Percentiles rank a stretch among this genome's conserved stretches.
phyloP scores from a whole-genome alignment of 768 basidiomycete genomes.

The Mycena filopes region DNA sequence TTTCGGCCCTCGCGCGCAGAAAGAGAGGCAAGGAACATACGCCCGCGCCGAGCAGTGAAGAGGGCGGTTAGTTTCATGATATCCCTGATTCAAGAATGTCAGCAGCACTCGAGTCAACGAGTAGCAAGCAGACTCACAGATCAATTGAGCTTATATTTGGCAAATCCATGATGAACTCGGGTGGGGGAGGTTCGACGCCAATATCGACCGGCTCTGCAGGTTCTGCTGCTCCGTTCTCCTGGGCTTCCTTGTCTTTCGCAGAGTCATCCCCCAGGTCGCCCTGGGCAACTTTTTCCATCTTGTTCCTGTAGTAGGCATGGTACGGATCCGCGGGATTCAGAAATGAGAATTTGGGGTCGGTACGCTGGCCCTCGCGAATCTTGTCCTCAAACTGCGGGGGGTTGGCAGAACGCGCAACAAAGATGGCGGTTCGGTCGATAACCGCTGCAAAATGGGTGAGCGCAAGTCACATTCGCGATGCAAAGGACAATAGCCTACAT shows the following conservation, averaged over 20 bases:
- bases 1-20: conserved; percentile 92
- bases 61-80: conserved; percentile 96
- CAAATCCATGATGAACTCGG: conserved; percentile 87
- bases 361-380: conserved; percentile 95
- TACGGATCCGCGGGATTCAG: conserved; percentile 97
- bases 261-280: conserved; percentile 79
- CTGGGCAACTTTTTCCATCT: conserved; percentile 82
- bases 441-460: conserved; percentile 65
- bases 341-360: conserved; percentile 98
- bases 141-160: conserved; percentile 91
- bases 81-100: conserved; percentile 63
- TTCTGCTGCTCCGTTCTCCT: conserved; percentile 45
- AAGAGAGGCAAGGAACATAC: conserved; percentile 84
- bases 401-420: conserved; percentile 93
- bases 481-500: conserved; percentile 63
- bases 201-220: conserved; percentile 65
- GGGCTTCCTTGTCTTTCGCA: conserved; percentile 57
- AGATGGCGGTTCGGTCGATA: conserved; percentile 93
- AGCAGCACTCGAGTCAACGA: conserved; percentile 1
- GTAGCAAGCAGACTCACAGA: conserved; percentile 66
- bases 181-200: conserved; percentile 79
- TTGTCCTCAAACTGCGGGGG: conserved; percentile 95
- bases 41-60: conserved; percentile 93
- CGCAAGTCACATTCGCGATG: conserved; percentile 36
- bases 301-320: conserved; percentile 97